These are phyloP conservation scores for Tympanopsis confertula DNA, from an alignment of 2,329 filamentous ascomycete genomes.

Conservation along the genomic window DNA sequence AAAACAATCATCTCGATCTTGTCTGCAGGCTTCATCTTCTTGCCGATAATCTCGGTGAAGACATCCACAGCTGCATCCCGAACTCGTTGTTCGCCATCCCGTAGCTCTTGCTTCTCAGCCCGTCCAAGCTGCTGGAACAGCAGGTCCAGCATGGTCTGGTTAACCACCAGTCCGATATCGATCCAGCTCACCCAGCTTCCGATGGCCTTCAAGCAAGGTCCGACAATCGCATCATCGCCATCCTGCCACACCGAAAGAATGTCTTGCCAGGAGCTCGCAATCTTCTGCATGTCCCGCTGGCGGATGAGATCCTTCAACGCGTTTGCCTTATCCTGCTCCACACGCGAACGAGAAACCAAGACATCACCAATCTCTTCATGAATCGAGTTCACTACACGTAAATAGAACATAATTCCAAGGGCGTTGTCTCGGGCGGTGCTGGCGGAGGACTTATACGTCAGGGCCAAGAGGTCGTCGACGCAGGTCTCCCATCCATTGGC, in stretches of 20 bases:
- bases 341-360: constrained; percentile 65
- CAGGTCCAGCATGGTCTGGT: constrained; percentile 72
- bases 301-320: constrained; percentile 85
- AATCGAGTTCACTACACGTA: constrained; percentile 77
- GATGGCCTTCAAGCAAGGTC: constrained; percentile 82
- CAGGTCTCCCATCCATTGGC: constrained; percentile 77
- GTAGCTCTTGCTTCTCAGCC: constrained; percentile 37
- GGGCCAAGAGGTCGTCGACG: constrained; percentile 74
- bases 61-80: constrained; percentile 87
- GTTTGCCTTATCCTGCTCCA: constrained; percentile 74
- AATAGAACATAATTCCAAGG: constrained; percentile 70
- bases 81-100: constrained; percentile 57
- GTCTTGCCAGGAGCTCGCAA: constrained; percentile 83
- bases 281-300: constrained; percentile 75
- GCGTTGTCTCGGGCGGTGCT: constrained; percentile 58
- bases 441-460: constrained; percentile 34
- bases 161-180: constrained; percentile 87
- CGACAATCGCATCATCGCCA: constrained; percentile 61
- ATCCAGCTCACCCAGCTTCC: constrained; percentile 99
- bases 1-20: constrained; percentile 91
- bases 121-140: constrained; percentile 82
- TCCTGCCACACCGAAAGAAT: constrained; percentile 63
- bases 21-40: constrained; percentile 91
- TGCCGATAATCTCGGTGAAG: constrained; percentile 88
- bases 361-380: constrained; percentile 97